Evolutionary conservation across 2,329 filamentous ascomycete genomes (phyloP), one percentile per base, ranked within the genome.

Genomic region (Colletotrichum karsti): DNA sequence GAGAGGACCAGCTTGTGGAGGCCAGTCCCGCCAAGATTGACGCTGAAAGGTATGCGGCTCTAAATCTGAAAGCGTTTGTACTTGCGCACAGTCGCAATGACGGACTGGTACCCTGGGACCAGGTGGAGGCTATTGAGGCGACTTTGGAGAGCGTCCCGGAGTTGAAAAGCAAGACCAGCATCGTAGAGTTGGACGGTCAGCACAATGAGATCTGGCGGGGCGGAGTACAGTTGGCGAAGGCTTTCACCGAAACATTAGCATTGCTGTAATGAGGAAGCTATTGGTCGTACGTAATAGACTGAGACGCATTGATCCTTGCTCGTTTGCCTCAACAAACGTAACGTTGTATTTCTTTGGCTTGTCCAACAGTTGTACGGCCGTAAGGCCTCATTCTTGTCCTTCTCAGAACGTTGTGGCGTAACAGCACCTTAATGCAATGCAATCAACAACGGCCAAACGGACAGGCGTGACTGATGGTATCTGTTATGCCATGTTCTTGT

Each of bases 21-120:
- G 88, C 82, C 2, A 89, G 89, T 61, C 91, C 91, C 0, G 82
- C 82, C 8, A 77, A 75, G 56, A 83, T 80, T 54, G 72, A 74
- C 6, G 79, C 42, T 10, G 13, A 26, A 20, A 53, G n/a, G 8
- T 67, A 63, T n/a, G 35, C 26, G 4, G 42, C 20, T 6, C n/a
- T 63, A 12, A 18, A 20, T 15, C 15, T 56, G 2, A 15, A 46
- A 28, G 63, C 51, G 5, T 63, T 67, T 42, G 15, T 63, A 2
- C 9, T 67, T 7, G 63, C 63, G 12, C 63, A 67, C 51, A 67
- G 63, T 28, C 37, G 63, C 20, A 51, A 67, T 26, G 59, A 67
- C 15, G 59, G 63, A 2, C 51, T 67, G 0, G 63, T 67, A 18
- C 59, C 63, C 5, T 67, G 63, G 63, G 59, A 26, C 7, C 63